These are phyloP conservation scores for Blastobotrys capitulatus DNA, from an alignment of 1,139 yeast species.

Conservation along the genomic window DNA sequence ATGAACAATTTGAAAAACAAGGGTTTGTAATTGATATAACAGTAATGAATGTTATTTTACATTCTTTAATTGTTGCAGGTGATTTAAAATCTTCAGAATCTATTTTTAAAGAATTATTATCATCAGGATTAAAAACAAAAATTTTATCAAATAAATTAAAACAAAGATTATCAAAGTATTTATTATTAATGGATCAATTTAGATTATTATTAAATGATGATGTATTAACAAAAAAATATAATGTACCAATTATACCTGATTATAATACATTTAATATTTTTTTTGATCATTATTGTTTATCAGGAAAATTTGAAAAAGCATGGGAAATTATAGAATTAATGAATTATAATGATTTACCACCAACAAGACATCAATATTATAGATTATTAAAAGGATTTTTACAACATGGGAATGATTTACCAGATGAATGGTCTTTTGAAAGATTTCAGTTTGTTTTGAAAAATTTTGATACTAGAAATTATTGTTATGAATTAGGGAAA, in stretches of 20 bases:
- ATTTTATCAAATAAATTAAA: background rate
- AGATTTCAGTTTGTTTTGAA: slow-evolving; percentile 5
- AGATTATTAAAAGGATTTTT: background rate
- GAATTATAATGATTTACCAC: background rate
- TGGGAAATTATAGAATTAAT: slow-evolving; percentile 7
- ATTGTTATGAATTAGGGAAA: slow-evolving; percentile 5
- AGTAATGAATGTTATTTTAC: slow-evolving; percentile 17
- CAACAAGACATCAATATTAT: slow-evolving; percentile 10
- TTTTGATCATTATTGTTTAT: slow-evolving; percentile 14
- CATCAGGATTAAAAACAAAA: slow-evolving; percentile 3
- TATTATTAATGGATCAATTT: slow-evolving; percentile 17
- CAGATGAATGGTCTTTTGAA: slow-evolving; percentile 7
- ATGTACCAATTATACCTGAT: slow-evolving; percentile 17
- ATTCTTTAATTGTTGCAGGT: slow-evolving; percentile 14
- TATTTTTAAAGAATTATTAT: slow-evolving; percentile 1
- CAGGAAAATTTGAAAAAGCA: slow-evolving; percentile 8
- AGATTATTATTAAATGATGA: slow-evolving; percentile 5
- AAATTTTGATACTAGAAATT: background rate
- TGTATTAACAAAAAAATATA: slow-evolving; percentile 6
- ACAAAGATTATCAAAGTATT: slow-evolving; percentile 11
- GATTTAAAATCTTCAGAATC: slow-evolving; percentile 11
- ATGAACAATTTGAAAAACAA: slow-evolving; percentile 11
- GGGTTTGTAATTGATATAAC: slow-evolving; percentile 18
- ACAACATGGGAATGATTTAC: background rate
- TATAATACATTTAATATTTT: slow-evolving; percentile 16